Evolutionary conservation across 331 rosid species (phyloP), one percentile per base, ranked within the genome.

Genomic region (Arachis monticola): DNA sequence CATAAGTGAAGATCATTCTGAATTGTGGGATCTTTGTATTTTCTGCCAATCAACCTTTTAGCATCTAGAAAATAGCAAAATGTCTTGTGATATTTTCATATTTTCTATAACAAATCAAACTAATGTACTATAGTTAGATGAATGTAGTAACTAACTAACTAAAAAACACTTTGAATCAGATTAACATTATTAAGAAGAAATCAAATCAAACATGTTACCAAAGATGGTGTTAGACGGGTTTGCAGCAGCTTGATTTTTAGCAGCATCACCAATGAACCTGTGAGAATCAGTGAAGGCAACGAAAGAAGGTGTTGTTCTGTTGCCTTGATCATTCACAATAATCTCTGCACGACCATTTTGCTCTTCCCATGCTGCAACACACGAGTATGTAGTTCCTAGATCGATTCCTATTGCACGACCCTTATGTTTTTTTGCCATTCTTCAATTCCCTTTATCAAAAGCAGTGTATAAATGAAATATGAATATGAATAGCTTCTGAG

Each of bases 1-100:
- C 81, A 77, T 1, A 61, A 12, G 59, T 0, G 42, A 6, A 70
- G 32, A 11, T 77, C 81, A 45, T 31, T 14, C 9, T 70, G 5
- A 62, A 70, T 14, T 3, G 10, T 1, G 8, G 66, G 66, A 13
- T 77, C 81, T 8, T 41, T 62, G 1, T 12, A 77, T 62, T 5
- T 77, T 44, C 81, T 77, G 0, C 72, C 81, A 10, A 70, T 77
- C 14, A 77, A 31, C 42, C 81, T 62, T 52, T 77, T 77, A 1
- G 12, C 81, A 41, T 70, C 77, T 77, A 56, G 48, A 42, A 64
- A n/a, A 60, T 7, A 12, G 32, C 11, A 38, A 1, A 27, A 27
- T 27, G 30, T 38, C 41, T 38, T 38, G 41, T 38, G 5, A 38
- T 38, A 38, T 38, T 38, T 2, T 38, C 41, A 38, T 38, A 38